phyloP scores from a whole-genome alignment of 2,329 filamentous ascomycete genomes.

The Colletotrichum chlorophyti region DNA sequence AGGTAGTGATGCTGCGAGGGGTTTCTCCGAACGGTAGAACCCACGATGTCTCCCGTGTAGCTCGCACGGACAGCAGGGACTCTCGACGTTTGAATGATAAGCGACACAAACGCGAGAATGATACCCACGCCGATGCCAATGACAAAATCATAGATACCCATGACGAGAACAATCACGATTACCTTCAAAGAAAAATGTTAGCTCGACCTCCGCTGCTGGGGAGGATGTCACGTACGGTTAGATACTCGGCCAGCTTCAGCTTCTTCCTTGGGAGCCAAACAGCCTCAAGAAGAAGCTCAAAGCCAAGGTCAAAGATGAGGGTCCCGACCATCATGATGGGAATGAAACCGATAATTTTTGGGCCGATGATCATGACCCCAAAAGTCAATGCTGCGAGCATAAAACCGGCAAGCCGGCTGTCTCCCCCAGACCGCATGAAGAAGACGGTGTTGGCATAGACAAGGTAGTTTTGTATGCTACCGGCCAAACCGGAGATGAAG shows the following conservation, averaged over 20 bases:
- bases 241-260: slow-evolving; percentile 84
- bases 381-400: slow-evolving; percentile 83
- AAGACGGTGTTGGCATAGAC: slow-evolving; percentile 98
- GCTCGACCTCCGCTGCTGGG: neutral
- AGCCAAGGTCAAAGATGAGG: slow-evolving; percentile 92
- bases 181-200: slow-evolving; percentile 59
- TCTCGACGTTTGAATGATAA: slow-evolving; percentile 89
- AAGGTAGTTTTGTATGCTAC: slow-evolving; percentile 95
- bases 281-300: slow-evolving; percentile 89
- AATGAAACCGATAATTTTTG: slow-evolving; percentile 89
- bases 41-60: slow-evolving; percentile 88
- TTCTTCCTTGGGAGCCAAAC: slow-evolving; percentile 89
- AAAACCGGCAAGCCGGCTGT: slow-evolving; percentile 84
- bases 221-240: slow-evolving; percentile 66
- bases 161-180: slow-evolving; percentile 87
- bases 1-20: slow-evolving; percentile 88
- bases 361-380: slow-evolving; percentile 84
- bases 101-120: slow-evolving; percentile 86
- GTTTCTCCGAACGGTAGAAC: slow-evolving; percentile 91
- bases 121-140: slow-evolving; percentile 93
- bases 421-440: slow-evolving; percentile 91
- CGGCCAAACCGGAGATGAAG: slow-evolving; percentile 82
- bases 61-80: slow-evolving; percentile 87
- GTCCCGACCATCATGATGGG: slow-evolving; percentile 97
- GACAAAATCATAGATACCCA: slow-evolving; percentile 97